phyloP scores from a whole-genome alignment of 306 rosid genomes.

The Gleditsia sinensis region DNA sequence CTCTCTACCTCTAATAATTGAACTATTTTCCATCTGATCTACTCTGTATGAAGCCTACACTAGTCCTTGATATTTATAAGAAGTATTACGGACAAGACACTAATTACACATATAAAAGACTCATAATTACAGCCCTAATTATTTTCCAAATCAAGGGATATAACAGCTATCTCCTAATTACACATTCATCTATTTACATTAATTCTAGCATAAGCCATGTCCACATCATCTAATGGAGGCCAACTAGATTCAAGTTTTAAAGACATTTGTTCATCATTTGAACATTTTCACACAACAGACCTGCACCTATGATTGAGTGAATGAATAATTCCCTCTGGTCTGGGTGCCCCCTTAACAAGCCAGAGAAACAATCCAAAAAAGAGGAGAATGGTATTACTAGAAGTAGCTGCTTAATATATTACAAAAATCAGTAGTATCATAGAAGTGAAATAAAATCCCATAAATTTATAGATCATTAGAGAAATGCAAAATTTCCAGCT shows the following conservation, averaged over 20 bases:
- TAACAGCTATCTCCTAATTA: too few species aligned
- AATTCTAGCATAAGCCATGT: too few species aligned
- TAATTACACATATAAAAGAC: too few species aligned
- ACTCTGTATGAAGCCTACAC: too few species aligned
- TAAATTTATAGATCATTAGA: not conserved
- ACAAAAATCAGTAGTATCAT: not conserved
- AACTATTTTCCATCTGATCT: too few species aligned
- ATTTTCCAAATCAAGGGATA: too few species aligned
- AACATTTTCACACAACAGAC: not conserved
- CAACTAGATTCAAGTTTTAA: not conserved
- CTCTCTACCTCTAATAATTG: too few species aligned
- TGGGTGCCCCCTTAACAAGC: not conserved
- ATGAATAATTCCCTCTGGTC: not conserved
- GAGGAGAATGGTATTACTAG: not conserved
- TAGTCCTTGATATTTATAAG: too few species aligned
- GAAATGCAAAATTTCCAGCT: not conserved
- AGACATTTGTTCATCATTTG: not conserved
- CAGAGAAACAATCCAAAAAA: not conserved
- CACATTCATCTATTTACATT: too few species aligned
- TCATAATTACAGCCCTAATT: too few species aligned
- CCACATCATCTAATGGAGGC: too few species aligned
- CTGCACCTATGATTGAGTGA: not conserved
- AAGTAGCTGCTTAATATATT: not conserved
- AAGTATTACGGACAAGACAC: too few species aligned
- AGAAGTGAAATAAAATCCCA: not conserved